Evolutionary conservation across 2,329 filamentous ascomycete species (phyloP), one percentile per base, ranked within the genome.

Genomic region (Diaporthe batatas): DNA sequence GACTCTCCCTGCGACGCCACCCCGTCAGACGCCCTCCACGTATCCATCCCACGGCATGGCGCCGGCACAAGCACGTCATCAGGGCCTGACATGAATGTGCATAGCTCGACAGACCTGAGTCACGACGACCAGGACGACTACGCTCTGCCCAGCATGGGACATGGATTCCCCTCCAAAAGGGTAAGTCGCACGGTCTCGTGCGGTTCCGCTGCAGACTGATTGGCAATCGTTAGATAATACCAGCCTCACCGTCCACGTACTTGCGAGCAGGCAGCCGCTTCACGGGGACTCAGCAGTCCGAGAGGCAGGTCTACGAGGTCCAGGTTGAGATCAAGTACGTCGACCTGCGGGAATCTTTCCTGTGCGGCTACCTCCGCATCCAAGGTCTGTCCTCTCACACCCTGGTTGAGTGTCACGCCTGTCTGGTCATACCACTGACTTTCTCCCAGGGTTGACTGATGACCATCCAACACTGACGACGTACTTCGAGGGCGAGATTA

Each of bases 401-500:
- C 42, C 71, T 25, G 18, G 36, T 29, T 11, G 16, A 23, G 34
- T 32, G 23, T 29, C 18, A 39, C 32, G 14, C 21, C n/a, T 12
- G 54, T 32, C 21, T 57, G n/a, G 25, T n/a, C 12, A 2, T 25
- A 18, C 16, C 36, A 32, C 62, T 47, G 49, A 64, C 29, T 58
- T 12, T 36, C 44, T 29, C 23, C 32, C 77, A 98, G 95, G 95
- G 68, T 87, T 99, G 21, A 98, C 96, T 0, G 93, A 97, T 80
- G 95, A 98, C 83, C 96, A 98, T 81, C 96, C 96, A 16, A 98
- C 95, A n/a, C 87, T 99, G 67, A 98, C 96, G 11, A 99, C 96
- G 1, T 99, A 97, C 81, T 99, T 99, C 79, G 96, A 98, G 83
- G 95, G 96, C 81, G 96, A 99, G 83, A 97, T 99, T 70, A 98